Conservation (phyloP, 2,329 filamentous ascomycete species). For the Fusarium anguioides region DNA sequence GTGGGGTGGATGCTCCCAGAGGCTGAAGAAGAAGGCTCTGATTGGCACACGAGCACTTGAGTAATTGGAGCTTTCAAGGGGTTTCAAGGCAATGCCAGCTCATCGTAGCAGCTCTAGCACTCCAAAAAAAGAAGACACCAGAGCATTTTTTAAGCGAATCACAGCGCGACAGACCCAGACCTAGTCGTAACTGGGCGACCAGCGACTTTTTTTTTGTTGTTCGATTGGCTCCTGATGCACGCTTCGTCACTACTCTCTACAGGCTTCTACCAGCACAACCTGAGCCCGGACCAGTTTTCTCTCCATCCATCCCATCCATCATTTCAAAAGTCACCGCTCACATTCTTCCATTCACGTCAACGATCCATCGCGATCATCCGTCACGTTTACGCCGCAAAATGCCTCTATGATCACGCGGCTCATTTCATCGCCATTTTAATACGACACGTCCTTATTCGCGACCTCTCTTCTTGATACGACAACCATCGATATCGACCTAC, state of each 20-base stretch:
- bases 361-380: slow-evolving; percentile 24
- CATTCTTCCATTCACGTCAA: slow-evolving; percentile 36
- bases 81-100: slow-evolving; percentile 42
- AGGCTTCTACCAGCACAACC: slow-evolving; percentile 20
- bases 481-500: slow-evolving; percentile 25
- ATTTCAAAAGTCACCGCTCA: slow-evolving; percentile 39
- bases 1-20: slow-evolving; percentile 20
- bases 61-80: slow-evolving; percentile 29
- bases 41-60: slow-evolving; percentile 18
- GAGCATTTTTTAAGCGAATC: slow-evolving; percentile 29
- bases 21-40: slow-evolving; percentile 19
- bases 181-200: slow-evolving; percentile 37
- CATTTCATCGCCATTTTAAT: slow-evolving; percentile 39
- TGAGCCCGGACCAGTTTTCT: slow-evolving; percentile 35
- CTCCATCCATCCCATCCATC: slow-evolving; percentile 30
- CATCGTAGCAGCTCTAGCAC: slow-evolving; percentile 39
- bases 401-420: slow-evolving; percentile 43
- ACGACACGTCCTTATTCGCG: slow-evolving; percentile 26
- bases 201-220: slow-evolving; percentile 40
- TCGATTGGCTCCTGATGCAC: slow-evolving; percentile 43
- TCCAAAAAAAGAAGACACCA: slow-evolving; percentile 16
- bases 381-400: slow-evolving; percentile 44
- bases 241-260: slow-evolving; percentile 45
- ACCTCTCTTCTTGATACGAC: slow-evolving; percentile 17
- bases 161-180: slow-evolving; percentile 30